Percentiles rank a stretch among this genome's conserved stretches.
These are phyloP conservation scores for Trapa bicornis DNA, from an alignment of 345 rosid genomes.

Conservation along the genomic window DNA sequence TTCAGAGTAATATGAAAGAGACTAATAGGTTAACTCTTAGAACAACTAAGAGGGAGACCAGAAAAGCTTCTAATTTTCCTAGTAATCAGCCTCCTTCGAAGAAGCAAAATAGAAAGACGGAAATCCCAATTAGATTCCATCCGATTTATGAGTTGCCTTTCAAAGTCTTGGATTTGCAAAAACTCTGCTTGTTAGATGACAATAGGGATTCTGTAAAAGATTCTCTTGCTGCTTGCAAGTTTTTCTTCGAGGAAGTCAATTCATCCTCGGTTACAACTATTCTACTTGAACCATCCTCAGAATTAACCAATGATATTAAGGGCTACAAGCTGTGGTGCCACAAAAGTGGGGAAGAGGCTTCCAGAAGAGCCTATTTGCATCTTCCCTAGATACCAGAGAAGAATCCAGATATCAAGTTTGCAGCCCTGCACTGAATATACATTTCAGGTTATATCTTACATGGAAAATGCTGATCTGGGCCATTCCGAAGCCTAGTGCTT, in stretches of 20 bases:
- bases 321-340: conserved; percentile 93
- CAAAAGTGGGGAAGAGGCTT: conserved; percentile 55
- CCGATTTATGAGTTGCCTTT: conserved; percentile 31
- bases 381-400: conserved; percentile 60
- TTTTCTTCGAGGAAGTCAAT: conserved; percentile 72
- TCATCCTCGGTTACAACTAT: conserved; percentile 49
- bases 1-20: conserved; percentile 46
- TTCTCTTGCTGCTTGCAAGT: conserved; percentile 74
- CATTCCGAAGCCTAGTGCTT: conserved; percentile 59
- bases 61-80: conserved; percentile 29
- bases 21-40: conserved; percentile 27
- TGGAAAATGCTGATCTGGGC: conserved; percentile 45
- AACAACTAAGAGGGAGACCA: conserved; percentile 52
- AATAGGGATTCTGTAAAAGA: conserved; percentile 71
- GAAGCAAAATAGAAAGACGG: conserved; percentile 71
- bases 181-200: conserved; percentile 74
- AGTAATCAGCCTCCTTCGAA: conserved; percentile 28
- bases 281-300: conserved; percentile 51
- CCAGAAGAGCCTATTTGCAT: conserved; percentile 44
- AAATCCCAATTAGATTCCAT: conserved; percentile 37
- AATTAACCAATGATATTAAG: conserved; percentile 31
- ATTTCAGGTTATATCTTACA: conserved; percentile 47
- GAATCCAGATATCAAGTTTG: conserved; percentile 29
- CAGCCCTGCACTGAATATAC: conserved; percentile 80
- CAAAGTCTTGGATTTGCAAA: conserved; percentile 65